These are phyloP conservation scores for Sisymbrium altissimum DNA, from an alignment of 345 rosid species.

Conservation along the genomic window DNA sequence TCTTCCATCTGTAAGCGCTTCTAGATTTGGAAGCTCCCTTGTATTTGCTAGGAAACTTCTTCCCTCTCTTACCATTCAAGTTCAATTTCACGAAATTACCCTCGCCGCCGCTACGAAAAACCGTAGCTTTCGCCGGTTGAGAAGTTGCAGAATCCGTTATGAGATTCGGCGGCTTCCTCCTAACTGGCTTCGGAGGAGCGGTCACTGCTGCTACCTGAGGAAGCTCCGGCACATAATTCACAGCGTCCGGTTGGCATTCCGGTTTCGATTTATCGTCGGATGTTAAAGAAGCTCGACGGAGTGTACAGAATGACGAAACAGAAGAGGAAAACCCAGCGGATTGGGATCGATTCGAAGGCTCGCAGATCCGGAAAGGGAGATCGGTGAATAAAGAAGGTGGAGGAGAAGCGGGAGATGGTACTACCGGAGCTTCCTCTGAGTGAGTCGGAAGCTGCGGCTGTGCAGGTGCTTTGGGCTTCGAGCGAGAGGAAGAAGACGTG, in stretches of 20 bases:
- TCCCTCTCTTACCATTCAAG: slow-evolving; percentile 49
- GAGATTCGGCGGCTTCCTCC: slow-evolving; percentile 56
- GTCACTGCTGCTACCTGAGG: not conserved
- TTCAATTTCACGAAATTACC: slow-evolving; percentile 91
- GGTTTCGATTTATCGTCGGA: slow-evolving; percentile 21
- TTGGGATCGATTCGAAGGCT: slow-evolving; percentile 24
- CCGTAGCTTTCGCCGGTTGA: slow-evolving; percentile 52
- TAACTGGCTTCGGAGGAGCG: slow-evolving; percentile 27
- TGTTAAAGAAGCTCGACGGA: slow-evolving; percentile 43
- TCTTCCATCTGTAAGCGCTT: slow-evolving; percentile 45
- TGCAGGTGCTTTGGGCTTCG: slow-evolving; percentile 23
- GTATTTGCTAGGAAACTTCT: slow-evolving; percentile 56
- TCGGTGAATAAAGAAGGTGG: slow-evolving; percentile 35
- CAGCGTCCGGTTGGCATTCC: not conserved
- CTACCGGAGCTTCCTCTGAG: not conserved
- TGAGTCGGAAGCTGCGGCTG: slow-evolving; percentile 27
- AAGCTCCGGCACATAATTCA: not conserved
- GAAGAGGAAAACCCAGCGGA: slow-evolving; percentile 59
- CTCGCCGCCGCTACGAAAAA: slow-evolving; percentile 41
- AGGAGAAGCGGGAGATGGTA: slow-evolving; percentile 17
- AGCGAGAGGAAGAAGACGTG: slow-evolving; percentile 31
- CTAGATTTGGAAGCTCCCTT: slow-evolving; percentile 30
- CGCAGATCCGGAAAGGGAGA: slow-evolving; percentile 63
- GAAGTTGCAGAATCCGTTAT: slow-evolving; percentile 34
- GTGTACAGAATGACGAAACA: slow-evolving; percentile 57